Evolutionary conservation across 1,284 basidiomycete genomes (phyloP).

Genomic region (Cerioporus squamosus): DNA sequence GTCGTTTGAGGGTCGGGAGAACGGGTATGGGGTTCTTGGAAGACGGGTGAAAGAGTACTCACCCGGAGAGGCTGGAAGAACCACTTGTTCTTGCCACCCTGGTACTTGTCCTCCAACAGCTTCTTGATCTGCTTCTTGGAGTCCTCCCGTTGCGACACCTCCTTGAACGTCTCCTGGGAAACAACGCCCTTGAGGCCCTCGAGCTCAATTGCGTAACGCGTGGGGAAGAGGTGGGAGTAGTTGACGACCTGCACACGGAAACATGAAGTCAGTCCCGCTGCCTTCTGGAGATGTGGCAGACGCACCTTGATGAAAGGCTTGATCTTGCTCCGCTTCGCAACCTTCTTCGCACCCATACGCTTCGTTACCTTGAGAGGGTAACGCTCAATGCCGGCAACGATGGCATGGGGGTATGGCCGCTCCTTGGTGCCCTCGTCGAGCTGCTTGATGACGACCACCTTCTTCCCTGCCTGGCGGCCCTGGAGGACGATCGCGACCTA

Average conservation of each 20-base stretch:
- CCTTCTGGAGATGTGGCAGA: not conserved
- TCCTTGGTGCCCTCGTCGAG: slow-evolving; percentile 89
- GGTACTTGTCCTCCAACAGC: slow-evolving; percentile 91
- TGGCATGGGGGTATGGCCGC: slow-evolving; percentile 92
- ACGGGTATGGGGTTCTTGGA: not conserved
- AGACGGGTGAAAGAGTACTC: slow-evolving; percentile 35
- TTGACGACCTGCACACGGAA: slow-evolving; percentile 70
- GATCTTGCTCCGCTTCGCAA: slow-evolving; percentile 89
- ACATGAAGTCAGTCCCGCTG: not conserved
- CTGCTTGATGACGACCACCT: slow-evolving; percentile 91
- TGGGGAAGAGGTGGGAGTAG: slow-evolving; percentile 98
- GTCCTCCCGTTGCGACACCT: slow-evolving; percentile 90
- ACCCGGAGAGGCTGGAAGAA: slow-evolving; percentile 86
- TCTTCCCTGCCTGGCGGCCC: slow-evolving; percentile 95
- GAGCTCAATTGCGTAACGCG: slow-evolving; percentile 94
- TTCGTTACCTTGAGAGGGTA: slow-evolving; percentile 96
- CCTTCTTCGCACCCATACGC: slow-evolving; percentile 95
- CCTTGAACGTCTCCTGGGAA: slow-evolving; percentile 89
- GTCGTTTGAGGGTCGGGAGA: not conserved
- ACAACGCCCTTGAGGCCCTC: slow-evolving; percentile 90
- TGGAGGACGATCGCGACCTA: slow-evolving; percentile 94
- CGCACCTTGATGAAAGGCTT: slow-evolving; percentile 98
- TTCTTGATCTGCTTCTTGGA: slow-evolving; percentile 97
- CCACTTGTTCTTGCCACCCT: slow-evolving; percentile 93
- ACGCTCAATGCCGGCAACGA: slow-evolving; percentile 95